Evolutionary conservation across 495 filamentous ascomycete species (phyloP).

Genomic region (Jackrogersella minutella): DNA sequence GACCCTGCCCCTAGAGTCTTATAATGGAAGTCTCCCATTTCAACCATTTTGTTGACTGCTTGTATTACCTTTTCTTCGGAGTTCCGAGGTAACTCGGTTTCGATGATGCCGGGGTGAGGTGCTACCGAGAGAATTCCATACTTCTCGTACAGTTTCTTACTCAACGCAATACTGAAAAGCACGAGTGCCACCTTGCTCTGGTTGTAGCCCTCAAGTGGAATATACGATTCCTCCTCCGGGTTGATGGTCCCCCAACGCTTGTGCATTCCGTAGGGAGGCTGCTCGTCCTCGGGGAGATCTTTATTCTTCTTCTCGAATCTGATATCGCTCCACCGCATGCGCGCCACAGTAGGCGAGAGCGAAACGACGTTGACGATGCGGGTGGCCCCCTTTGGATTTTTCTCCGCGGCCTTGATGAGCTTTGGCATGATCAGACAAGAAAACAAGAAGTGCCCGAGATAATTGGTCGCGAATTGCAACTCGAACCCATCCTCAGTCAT

Average conservation of each 20-base stretch:
- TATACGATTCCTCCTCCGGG: conserved; percentile 48
- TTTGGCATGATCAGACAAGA: conserved; percentile 59
- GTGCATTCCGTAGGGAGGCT: conserved; percentile 45
- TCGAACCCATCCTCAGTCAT: conserved; percentile 55
- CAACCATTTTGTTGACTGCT: conserved; percentile 6
- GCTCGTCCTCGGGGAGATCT: conserved; percentile 50
- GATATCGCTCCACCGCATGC: conserved; percentile 55
- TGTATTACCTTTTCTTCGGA: conserved; percentile 27
- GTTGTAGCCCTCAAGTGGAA: conserved; percentile 55
- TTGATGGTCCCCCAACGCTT: conserved; percentile 44
- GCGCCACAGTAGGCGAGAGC: conserved; percentile 35
- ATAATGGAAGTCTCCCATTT: conserved; percentile 16
- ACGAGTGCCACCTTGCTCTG: conserved; percentile 63
- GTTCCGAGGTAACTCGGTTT: conserved; percentile 44
- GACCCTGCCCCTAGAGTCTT: conserved; percentile 50
- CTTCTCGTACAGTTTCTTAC: conserved; percentile 44
- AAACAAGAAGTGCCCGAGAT: conserved; percentile 65
- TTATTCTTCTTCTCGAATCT: conserved; percentile 53
- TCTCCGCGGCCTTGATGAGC: conserved; percentile 50
- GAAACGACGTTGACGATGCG: conserved; percentile 57
- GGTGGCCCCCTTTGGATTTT: conserved; percentile 47
- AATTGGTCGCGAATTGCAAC: conserved; percentile 65
- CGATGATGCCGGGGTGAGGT: conserved; percentile 54
- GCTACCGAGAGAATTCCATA: conserved; percentile 48
- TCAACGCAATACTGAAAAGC: conserved; percentile 54